phyloP scores from a whole-genome alignment of 352 stramenopile genomes.

The Thalassiosira mediterranea region DNA sequence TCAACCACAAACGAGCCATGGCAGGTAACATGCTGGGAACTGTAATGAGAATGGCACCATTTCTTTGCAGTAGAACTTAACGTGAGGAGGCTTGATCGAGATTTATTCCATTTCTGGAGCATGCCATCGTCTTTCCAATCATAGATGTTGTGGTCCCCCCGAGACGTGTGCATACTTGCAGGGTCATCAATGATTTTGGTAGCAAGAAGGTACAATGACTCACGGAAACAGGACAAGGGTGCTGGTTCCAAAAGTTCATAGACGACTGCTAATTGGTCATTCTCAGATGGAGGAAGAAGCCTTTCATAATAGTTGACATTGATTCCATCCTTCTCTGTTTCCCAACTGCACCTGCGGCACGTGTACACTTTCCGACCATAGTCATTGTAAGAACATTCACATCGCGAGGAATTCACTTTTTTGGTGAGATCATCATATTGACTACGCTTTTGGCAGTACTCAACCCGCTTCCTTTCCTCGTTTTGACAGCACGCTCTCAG shows the following conservation, averaged over 20 bases:
- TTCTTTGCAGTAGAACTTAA: constrained; percentile 16
- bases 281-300: constrained; percentile 5
- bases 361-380: background rate
- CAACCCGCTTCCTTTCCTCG: constrained; percentile 5
- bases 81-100: background rate
- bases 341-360: constrained; percentile 5
- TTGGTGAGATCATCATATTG: constrained; percentile 3
- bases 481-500: constrained; percentile 5
- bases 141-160: background rate
- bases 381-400: constrained; percentile 10
- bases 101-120: constrained; percentile 5
- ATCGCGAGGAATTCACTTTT: constrained; percentile 7
- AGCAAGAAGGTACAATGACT: constrained; percentile 2
- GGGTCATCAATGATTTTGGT: constrained; percentile 12
- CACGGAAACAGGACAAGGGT: constrained; percentile 9
- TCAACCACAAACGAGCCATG: constrained; percentile 20
- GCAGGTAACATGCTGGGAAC: constrained; percentile 1
- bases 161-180: background rate
- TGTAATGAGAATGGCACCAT: constrained; percentile 15
- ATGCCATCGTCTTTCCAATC: constrained; percentile 13
- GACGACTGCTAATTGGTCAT: constrained; percentile 12
- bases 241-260: constrained; percentile 18
- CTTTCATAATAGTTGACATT: constrained; percentile 16
- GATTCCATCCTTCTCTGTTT: constrained; percentile 11
- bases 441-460: constrained; percentile 4